Conservation (phyloP, 495 filamentous ascomycete genomes). For the Neurospora sp. region DNA sequence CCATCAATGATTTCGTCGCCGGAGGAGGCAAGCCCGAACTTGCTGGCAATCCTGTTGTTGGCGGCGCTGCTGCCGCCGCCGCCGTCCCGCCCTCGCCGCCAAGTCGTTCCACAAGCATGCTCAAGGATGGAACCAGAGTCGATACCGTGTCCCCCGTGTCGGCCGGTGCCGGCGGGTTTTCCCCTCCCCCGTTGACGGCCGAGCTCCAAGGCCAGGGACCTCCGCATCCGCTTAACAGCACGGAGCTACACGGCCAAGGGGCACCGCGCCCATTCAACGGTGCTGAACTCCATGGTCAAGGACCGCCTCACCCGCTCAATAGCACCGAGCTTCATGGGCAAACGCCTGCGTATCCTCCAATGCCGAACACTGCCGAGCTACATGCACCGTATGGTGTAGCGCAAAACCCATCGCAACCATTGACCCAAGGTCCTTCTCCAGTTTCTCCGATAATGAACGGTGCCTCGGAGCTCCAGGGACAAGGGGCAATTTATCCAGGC, state of each 20-base stretch:
- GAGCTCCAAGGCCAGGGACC: constrained; percentile 25
- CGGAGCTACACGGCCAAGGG: constrained; percentile 20
- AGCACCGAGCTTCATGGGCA: constrained; percentile 12
- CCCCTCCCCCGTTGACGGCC: constrained; percentile 16
- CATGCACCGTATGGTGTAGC: constrained; percentile 4
- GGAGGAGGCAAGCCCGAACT: constrained; percentile 28
- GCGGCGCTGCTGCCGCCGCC: not conserved
- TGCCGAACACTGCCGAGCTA: constrained; percentile 10
- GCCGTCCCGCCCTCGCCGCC: constrained; percentile 12
- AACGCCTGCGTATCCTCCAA: constrained; percentile 4
- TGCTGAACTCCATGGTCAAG: constrained; percentile 3
- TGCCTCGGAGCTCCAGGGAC: constrained; percentile 13
- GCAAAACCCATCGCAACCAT: not conserved
- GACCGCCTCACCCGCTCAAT: constrained; percentile 2
- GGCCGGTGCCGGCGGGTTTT: constrained; percentile 11
- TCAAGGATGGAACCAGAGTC: constrained; percentile 14
- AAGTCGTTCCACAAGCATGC: constrained; percentile 21
- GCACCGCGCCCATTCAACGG: not conserved
- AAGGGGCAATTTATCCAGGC: constrained; percentile 8
- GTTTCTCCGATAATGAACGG: not conserved
- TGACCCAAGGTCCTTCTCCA: not conserved
- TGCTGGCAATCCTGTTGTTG: constrained; percentile 10
- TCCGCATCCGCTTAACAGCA: constrained; percentile 10
- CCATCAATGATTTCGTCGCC: not conserved
- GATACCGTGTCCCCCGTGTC: constrained; percentile 33